Conservation (phyloP, 768 basidiomycete genomes). For the Austroboletus eburneus region DNA sequence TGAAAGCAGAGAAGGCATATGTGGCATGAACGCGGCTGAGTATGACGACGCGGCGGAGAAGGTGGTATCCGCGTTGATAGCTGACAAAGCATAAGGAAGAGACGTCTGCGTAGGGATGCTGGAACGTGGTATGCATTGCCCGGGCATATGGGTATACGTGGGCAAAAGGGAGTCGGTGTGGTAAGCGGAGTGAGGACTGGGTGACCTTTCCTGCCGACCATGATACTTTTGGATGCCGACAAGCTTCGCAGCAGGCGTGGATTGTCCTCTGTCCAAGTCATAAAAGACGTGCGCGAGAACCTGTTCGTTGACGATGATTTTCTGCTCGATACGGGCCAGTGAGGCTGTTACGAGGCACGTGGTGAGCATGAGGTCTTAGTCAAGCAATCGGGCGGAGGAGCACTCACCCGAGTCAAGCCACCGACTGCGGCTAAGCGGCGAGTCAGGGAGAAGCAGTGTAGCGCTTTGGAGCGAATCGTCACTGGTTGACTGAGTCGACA, state of each 20-base stretch:
- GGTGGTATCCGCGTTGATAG: conserved; percentile 29
- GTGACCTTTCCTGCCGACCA: conserved; percentile 27
- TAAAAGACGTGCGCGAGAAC: conserved; percentile 63
- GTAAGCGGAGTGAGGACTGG: conserved; percentile 25
- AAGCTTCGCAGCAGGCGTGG: conserved; percentile 59
- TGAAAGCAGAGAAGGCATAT: conserved; percentile 33
- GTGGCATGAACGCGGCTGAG: conserved; percentile 27
- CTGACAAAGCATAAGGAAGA: conserved; percentile 41
- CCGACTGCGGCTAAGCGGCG: conserved; percentile 58
- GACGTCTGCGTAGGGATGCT: conserved; percentile 33
- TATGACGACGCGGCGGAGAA: conserved; percentile 23
- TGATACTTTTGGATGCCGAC: conserved; percentile 45
- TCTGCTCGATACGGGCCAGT: conserved; percentile 61
- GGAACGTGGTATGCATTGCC: conserved; percentile 36
- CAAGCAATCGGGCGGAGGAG: conserved; percentile 6
- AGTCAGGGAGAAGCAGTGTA: conserved; percentile 62
- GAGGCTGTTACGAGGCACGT: conserved; percentile 38
- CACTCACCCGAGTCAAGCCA: conserved; percentile 67
- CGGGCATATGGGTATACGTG: conserved; percentile 28
- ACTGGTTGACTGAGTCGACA: conserved; percentile 43
- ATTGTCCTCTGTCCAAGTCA: conserved; percentile 57
- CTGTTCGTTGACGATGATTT: conserved; percentile 62
- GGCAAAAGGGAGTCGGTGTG: conserved; percentile 29
- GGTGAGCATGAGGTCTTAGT: conserved; percentile 24
- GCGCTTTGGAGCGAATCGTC: conserved; percentile 45